Base-by-base conservation (phyloP, 306 rosid species). In the Parietaria judaica region DNA sequence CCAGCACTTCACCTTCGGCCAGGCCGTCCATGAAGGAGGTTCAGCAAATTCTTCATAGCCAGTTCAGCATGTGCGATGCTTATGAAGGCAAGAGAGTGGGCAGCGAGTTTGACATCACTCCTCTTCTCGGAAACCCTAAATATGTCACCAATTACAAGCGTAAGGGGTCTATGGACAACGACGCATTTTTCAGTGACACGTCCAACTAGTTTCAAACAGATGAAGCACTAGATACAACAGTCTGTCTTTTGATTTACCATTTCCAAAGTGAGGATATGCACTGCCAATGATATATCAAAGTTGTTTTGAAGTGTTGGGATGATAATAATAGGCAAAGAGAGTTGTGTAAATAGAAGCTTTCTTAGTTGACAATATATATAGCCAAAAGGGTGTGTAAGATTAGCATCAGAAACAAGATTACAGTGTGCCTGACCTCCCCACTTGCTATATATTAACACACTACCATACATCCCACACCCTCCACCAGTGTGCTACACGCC, bases 21-120 rank as follows among this genome's bases (percentile, higher is more conserved):
- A 81, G 97, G 66, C 95, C 97, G 59, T 68, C 95, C 45, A 65
- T 80, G 76, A 79, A 67, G 68, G 94, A 83, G 72, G 76, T 84
- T 70, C 50, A 87, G 80, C 83, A 79, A 73, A 71, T 87, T 54
- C 95, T 84, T 74, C 77, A 76, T 23, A 23, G 31, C 38, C 78
- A 45, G 12, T 70, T 69, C 55, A 61, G 85, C 70, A 63, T 73
- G 38, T 45, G 72, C 3, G 16, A 60, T 34, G 82, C 39, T 67
- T 51, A 31, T 46, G 65, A 70, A 35, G 53, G 45, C 34, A 83
- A 54, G 47, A 78, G 62, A 55, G 69, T 59, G 34, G 66, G 82
- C 57, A 45, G 73, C 10, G 87, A 79, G 35, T 56, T 84, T 59
- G 90, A 85, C 36, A 76, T 75, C 38, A 15, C 78, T 63, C 87